Evolutionary conservation across 148 eudicot species (phyloP), one percentile per base, ranked within the genome.

Genomic region (Nepenthes mirabilis): DNA sequence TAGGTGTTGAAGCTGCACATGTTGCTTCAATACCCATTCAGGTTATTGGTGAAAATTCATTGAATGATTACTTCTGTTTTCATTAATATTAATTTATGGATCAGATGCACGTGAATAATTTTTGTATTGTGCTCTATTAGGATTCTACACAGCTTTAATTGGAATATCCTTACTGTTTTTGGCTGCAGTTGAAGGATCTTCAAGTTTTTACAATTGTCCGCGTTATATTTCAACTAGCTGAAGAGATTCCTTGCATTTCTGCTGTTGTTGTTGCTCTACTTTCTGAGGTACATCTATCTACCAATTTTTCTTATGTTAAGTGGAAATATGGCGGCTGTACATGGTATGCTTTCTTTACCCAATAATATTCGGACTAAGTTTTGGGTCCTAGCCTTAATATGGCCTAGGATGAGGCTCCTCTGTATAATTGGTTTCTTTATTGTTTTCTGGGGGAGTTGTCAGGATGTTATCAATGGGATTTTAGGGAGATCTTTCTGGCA

Each of bases 231-330:
- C 98, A 93, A 77, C 83, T 93, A 43, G 59, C 87, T 56, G 98
- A 93, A 43, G 98, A 93, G 59, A 93, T 93, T 57, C 98, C 98
- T 37, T 93, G 98, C 89, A 86, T 88, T 48, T 86, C 98, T 77
- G 98, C 96, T 58, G 95, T 91, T 52, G 98, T 93, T 45, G 89
- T 93, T 64, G 98, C 98, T 50, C 78, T 93, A 55, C 96, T 93
- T 63, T 74, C 98, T 50, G 98, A 93, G 77, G 98, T 93, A 83
- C 33, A 43, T 56, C 33, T 52, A n/a, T 54, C 58, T 50, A 37
- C 43, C 11, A 48, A 5, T 68, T 47, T 60, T 33, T 55, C 5
- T 55, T 33, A 32, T 55, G 34, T 33, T 2, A 8, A 1, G 13
- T 55, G 36, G 10, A 10, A 8, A 3, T 40, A 3, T 40, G 45